Base-by-base conservation (phyloP, 352 stramenopile species). In the Pythium pectinolyticum region DNA sequence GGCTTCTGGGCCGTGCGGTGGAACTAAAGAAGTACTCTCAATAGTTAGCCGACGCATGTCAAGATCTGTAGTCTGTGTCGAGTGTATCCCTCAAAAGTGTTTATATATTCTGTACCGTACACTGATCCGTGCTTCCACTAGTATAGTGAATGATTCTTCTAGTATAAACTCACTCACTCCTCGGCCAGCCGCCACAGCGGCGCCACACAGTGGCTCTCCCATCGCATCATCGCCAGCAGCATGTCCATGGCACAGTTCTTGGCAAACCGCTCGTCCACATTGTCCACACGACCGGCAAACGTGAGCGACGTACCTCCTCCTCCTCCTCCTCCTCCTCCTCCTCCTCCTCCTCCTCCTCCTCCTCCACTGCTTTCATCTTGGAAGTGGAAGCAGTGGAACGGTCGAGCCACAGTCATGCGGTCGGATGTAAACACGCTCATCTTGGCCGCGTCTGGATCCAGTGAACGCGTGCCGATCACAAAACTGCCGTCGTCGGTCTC, bases 351-450 rank as follows among this genome's bases (percentile, higher is more conserved):
- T n/a, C n/a, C n/a, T n/a, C n/a, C n/a, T n/a, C n/a, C n/a, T n/a
- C n/a, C n/a, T n/a, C n/a, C n/a, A n/a, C n/a, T n/a, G n/a, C n/a
- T n/a, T n/a, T n/a, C n/a, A n/a, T n/a, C n/a, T n/a, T 66, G 30
- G 28, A 72, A 65, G 37, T 72, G 65, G 55, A 62, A 72, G 46
- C 59, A 61, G 45, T 73, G 63, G 37, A 61, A 73, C 30, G 63
- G 59, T 40, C 59, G 57, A 20, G 51, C 60, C 24, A 66, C 58
- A 8, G 57, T 50, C 51, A 69, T 63, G 50, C 35, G 22, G 2
- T 52, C 50, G 17, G 30, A 20, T 25, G 41, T 54, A 45, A 69
- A 67, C 28, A 46, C 19, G 14, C 63, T 31, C 60, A 69, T 73
- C 17, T 35, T 40, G 10, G 40, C 9, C 41, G 41, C 24, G 39